Percentiles rank a stretch among this genome's conserved stretches.
Conservation (phyloP, 148 eudicot genomes). For the Polygonum aviculare region DNA sequence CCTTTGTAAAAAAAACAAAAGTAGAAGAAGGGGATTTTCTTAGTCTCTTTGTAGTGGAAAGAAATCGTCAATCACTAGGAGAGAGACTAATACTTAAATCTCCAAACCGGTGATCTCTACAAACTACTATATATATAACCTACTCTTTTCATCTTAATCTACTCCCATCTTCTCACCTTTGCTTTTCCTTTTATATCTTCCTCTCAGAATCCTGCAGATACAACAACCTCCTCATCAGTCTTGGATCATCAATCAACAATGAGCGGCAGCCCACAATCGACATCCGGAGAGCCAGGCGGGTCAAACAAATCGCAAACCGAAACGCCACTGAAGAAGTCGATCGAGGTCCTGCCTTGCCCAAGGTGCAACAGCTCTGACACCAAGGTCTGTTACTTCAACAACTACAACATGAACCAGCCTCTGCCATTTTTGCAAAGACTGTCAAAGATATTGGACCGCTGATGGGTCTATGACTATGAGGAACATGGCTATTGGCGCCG, state of each 20-base stretch:
- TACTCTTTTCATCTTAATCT: neutral
- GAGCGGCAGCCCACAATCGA: neutral
- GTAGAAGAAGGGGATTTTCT: neutral
- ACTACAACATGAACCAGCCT: constrained; percentile 46
- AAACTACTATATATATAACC: neutral
- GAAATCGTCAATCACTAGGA: neutral
- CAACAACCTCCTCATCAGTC: neutral
- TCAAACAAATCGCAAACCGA: too few relatives aligned
- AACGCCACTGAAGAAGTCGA: neutral
- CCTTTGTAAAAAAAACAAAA: too few relatives aligned
- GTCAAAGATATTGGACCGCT: constrained; percentile 57
- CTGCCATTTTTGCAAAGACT: constrained; percentile 53
- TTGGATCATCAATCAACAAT: neutral
- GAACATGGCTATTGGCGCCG: neutral
- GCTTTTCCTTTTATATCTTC: neutral
- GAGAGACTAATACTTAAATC: neutral
- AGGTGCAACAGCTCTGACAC: constrained; percentile 19
- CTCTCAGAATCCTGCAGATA: neutral
- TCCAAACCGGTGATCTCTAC: neutral
- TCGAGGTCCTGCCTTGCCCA: neutral
- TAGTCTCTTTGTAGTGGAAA: neutral
- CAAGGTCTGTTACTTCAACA: constrained; percentile 63
- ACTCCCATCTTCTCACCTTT: neutral
- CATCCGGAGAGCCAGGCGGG: neutral
- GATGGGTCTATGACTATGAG: neutral